Percentiles rank a stretch among this genome's conserved stretches.
phyloP scores from a whole-genome alignment of 1,139 yeast genomes.

The Geotrichum restrictum region DNA sequence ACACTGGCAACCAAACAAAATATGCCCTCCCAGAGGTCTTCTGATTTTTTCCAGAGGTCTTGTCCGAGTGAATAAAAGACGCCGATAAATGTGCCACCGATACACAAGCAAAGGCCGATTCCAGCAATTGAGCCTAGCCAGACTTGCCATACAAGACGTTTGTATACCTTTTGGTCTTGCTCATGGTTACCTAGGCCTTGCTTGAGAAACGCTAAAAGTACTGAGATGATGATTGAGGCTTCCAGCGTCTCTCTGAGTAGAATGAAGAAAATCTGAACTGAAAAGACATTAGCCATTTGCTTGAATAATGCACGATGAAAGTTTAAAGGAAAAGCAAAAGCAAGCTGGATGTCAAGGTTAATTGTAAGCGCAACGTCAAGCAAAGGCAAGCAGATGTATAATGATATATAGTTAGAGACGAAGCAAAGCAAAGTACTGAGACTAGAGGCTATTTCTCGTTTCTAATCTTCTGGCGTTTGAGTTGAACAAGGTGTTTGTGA shows the following conservation, averaged over 20 bases:
- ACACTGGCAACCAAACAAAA: constrained; percentile 76
- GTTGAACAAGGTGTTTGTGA: constrained; percentile 7
- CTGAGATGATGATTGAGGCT: constrained; percentile 85
- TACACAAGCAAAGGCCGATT: constrained; percentile 62
- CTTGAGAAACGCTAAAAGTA: constrained; percentile 79
- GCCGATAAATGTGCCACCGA: constrained; percentile 72
- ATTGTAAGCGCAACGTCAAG: background rate
- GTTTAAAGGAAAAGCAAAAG: background rate
- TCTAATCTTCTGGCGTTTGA: no score
- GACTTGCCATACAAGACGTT: constrained; percentile 57
- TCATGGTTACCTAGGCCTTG: constrained; percentile 53
- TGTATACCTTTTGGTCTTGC: constrained; percentile 11
- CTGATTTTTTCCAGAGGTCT: constrained; percentile 79
- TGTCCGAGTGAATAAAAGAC: constrained; percentile 73
- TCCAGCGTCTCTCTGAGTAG: constrained; percentile 87
- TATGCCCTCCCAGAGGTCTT: constrained; percentile 87
- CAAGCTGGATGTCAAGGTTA: background rate
- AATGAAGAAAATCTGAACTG: constrained; percentile 63
- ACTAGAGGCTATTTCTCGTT: no score
- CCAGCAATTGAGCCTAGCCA: constrained; percentile 82
- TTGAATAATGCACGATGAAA: background rate
- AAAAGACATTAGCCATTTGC: constrained; percentile 40
- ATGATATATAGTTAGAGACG: no score
- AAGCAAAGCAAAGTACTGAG: no score
- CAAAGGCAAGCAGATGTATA: background rate